Conservation (phyloP, 2,329 filamentous ascomycete species). For the Aspergillus pseudotamarii region DNA sequence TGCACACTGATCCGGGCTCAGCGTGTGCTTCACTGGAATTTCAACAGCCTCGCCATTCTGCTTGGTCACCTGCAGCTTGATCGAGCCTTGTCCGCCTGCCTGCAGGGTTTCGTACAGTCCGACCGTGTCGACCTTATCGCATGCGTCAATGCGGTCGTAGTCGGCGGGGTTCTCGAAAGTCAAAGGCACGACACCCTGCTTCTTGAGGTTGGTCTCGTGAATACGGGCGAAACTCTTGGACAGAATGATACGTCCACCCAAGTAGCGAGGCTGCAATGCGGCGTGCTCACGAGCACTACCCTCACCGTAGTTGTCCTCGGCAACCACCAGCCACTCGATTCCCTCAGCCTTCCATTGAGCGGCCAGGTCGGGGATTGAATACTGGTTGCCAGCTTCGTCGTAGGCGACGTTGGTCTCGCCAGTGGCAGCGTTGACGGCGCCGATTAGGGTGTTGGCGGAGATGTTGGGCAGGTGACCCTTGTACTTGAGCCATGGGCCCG, state of each 20-base stretch:
- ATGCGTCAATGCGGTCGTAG: constrained; percentile 80
- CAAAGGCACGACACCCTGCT: constrained; percentile 93
- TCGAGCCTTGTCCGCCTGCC: constrained; percentile 25
- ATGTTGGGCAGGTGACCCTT: constrained; percentile 99
- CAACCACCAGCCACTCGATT: constrained; percentile 87
- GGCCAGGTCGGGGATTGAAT: constrained; percentile 85
- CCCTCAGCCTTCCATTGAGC: constrained; percentile 76
- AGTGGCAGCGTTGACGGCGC: constrained; percentile 87
- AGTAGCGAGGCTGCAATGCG: constrained; percentile 85
- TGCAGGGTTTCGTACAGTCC: constrained; percentile 80
- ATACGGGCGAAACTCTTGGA: constrained; percentile 88
- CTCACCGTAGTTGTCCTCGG: constrained; percentile 97
- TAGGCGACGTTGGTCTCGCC: constrained; percentile 91
- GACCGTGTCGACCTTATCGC: constrained; percentile 79
- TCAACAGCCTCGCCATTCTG: constrained; percentile 63
- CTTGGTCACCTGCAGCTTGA: constrained; percentile 26
- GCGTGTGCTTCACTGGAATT: constrained; percentile 81
- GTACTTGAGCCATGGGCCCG: constrained; percentile 97
- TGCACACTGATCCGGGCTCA: constrained; percentile 85
- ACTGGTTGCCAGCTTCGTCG: constrained; percentile 74
- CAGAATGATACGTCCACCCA: constrained; percentile 81
- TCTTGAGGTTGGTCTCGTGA: constrained; percentile 95
- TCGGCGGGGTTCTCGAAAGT: constrained; percentile 87
- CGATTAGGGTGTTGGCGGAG: constrained; percentile 94
- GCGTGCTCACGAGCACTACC: constrained; percentile 88